Base-by-base conservation (phyloP, 2,329 filamentous ascomycete genomes). In the Aspergillus arachidicola region DNA sequence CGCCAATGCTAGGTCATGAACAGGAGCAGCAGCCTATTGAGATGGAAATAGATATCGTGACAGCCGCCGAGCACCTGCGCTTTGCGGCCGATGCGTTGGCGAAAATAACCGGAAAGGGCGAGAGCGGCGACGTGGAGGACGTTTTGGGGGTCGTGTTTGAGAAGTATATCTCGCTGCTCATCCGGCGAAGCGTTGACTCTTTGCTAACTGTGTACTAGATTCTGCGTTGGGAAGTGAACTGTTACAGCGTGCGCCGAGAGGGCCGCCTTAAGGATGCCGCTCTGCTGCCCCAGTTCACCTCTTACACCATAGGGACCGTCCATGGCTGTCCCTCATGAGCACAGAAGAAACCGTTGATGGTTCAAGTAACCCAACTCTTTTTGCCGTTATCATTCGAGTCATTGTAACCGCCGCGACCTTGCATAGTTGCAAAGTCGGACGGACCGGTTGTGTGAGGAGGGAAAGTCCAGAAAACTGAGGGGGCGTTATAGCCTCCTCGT, bases 111-210 rank as follows among this genome's bases (percentile, higher is more conserved):
- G 95, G 95, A 0, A 87, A 87, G 60, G 94, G 93, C 0, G 92
- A 93, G 71, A 87, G 86, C 46, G 92, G 93, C 2, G 94, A 98
- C 77, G 93, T 98, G 19, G 94, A 99, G 76, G 95, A 98, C 74
- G 92, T 99, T 9, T 80, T 99, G 51, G 95, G 95, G 0, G 94
- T 99, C 26, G 94, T 99, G 4, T 99, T 99, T 80, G 94, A 98
- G 78, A 98, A 96, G 92, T 96, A 81, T 83, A 87, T 46, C 58
- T 41, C 60, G 57, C 48, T 51, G 48, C 59, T 57, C n/a, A 50
- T 58, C 55, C 53, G 57, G 57, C 46, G 60, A 53, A 41, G 34
- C 32, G 32, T 62, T 58, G 23, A 43, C 51, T 60, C 59, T 30
- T 46, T 61, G 36, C 65, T 72, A 54, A 71, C 56, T 38, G 58